Evolutionary conservation across 1,139 yeast genomes (phyloP).

Genomic region (Yamadazyma diospyri): DNA sequence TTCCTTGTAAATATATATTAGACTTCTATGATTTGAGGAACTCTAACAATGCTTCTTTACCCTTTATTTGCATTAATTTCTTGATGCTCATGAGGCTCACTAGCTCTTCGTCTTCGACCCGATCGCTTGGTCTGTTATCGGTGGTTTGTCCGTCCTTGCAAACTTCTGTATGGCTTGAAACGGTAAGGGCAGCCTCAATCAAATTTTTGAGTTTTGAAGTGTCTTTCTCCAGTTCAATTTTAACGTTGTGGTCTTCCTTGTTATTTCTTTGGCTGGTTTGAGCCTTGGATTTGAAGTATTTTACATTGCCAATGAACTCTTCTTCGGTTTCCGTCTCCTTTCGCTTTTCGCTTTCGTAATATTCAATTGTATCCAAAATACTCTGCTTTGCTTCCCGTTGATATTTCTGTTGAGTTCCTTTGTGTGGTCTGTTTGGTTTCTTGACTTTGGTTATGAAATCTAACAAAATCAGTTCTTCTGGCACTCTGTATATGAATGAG

Average conservation of each 20-base stretch:
- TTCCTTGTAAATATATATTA: conserved; percentile 3
- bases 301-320: conserved; percentile 21
- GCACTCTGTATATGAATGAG: conserved; percentile 58
- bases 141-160: too few species aligned
- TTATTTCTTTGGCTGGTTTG: too few species aligned
- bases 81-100: conserved; percentile 56
- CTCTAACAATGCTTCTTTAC: conserved; percentile 59
- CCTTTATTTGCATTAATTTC: conserved; percentile 62
- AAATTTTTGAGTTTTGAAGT: conserved; percentile 27
- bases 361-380: conserved; percentile 4
- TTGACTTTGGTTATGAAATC: conserved; percentile 63
- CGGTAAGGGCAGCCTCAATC: conserved; percentile 19
- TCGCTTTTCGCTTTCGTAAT: conserved; percentile 10
- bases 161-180: too few species aligned
- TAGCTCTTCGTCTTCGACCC: conserved; percentile 33
- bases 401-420: conserved; percentile 8
- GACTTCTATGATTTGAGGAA: conserved; percentile 39
- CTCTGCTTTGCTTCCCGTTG: conserved; percentile 6
- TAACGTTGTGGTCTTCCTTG: conserved; percentile 13
- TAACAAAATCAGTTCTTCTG: conserved; percentile 68
- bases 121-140: conserved; percentile 22
- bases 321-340: conserved; percentile 22
- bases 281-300: conserved; percentile 20
- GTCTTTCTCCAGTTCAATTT: conserved; percentile 11
- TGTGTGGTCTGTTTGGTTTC: conserved; percentile 13